These are phyloP conservation scores for Scheffersomyces insectosa DNA, from an alignment of 1,139 yeast genomes.

Conservation along the genomic window DNA sequence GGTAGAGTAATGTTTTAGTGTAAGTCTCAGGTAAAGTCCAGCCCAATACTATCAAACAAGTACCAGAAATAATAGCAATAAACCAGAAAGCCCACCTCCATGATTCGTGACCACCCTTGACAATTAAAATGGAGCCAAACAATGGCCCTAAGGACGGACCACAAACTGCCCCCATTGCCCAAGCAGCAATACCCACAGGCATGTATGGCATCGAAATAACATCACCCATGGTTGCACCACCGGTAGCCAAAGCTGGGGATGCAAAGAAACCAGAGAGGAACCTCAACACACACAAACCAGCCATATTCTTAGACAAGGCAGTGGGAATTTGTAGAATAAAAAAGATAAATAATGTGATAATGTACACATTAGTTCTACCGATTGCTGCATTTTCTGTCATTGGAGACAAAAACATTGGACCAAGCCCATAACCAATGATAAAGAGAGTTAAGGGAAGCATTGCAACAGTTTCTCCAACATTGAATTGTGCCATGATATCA, in stretches of 20 bases:
- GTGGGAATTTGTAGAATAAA: constrained; percentile 24
- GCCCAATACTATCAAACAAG: constrained; percentile 8
- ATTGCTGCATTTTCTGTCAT: constrained; percentile 23
- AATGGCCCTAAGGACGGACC: constrained; percentile 16
- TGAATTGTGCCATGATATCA: constrained; percentile 4
- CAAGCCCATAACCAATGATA: constrained; percentile 9
- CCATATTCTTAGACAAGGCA: constrained; percentile 25
- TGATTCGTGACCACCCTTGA: constrained; percentile 15
- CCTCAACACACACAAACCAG: constrained; percentile 26
- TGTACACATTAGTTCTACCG: constrained; percentile 48
- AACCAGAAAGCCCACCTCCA: constrained; percentile 16
- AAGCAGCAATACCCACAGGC: constrained; percentile 11
- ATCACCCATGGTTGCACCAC: constrained; percentile 33
- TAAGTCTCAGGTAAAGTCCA: constrained; percentile 14
- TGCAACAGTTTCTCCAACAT: constrained; percentile 3
- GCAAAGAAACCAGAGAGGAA: constrained; percentile 31
- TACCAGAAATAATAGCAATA: constrained; percentile 12
- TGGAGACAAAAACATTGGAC: constrained; percentile 8
- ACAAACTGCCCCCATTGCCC: constrained; percentile 13
- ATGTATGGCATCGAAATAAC: constrained; percentile 11
- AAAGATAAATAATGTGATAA: constrained; percentile 23
- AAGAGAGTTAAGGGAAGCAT: constrained; percentile 8
- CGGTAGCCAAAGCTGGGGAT: constrained; percentile 31
- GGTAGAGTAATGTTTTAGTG: constrained; percentile 11
- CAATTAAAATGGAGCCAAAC: constrained; percentile 11